Evolutionary conservation across 2,329 filamentous ascomycete genomes (phyloP).

Genomic region (Pseudogymnoascus sp.): DNA sequence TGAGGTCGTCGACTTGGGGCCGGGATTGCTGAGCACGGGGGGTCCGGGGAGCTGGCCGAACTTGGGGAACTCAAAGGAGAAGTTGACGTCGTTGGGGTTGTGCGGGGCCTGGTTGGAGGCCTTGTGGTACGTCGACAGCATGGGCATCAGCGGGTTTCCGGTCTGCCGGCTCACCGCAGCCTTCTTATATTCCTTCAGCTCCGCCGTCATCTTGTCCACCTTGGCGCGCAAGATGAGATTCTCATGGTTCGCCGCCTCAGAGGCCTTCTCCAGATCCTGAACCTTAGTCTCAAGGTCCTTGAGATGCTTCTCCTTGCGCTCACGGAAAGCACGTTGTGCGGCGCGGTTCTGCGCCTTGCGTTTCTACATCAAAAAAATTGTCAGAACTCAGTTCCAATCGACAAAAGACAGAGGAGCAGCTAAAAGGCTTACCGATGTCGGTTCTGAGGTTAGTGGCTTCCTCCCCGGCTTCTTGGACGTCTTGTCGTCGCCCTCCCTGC

Average conservation of each 20-base stretch:
- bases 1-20: constrained; percentile 22
- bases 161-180: constrained; percentile 42
- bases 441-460: constrained; percentile 91
- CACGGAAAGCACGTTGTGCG: constrained; percentile 85
- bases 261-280: constrained; percentile 69
- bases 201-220: constrained; percentile 75
- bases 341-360: constrained; percentile 93
- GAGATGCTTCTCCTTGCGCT: constrained; percentile 87
- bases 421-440: constrained; percentile 75
- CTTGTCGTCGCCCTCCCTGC: constrained; percentile 74
- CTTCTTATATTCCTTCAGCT: constrained; percentile 87
- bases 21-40: constrained; percentile 17
- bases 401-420: neutral
- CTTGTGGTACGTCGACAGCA: neutral
- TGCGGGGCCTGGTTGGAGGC: constrained; percentile 23
- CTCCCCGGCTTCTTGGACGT: constrained; percentile 89
- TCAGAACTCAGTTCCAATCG: constrained; percentile 19
- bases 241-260: constrained; percentile 73
- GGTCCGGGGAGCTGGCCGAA: constrained; percentile 66
- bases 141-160: constrained; percentile 17
- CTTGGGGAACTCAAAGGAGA: constrained; percentile 92
- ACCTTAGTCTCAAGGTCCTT: constrained; percentile 77
- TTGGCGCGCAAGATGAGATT: constrained; percentile 78
- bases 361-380: constrained; percentile 48
- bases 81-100: constrained; percentile 66